A percentile compares a stretch with the other conserved stretches of the same genome.
These are phyloP conservation scores for Chaetoceros muelleri DNA, from an alignment of 108 stramenopile genomes.

Conservation along the genomic window DNA sequence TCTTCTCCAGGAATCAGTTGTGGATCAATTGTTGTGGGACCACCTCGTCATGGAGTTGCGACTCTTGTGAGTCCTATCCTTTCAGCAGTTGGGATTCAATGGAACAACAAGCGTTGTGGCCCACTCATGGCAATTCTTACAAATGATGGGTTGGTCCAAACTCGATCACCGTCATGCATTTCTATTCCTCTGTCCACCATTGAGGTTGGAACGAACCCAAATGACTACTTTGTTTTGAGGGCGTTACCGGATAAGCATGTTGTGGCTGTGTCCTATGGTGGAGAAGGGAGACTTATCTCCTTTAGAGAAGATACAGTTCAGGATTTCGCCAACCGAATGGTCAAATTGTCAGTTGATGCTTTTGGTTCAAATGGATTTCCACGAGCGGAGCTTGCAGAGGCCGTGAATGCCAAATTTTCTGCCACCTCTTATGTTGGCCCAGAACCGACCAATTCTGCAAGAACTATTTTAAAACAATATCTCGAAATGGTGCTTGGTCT, in stretches of 20 bases:
- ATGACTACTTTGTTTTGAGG: constrained; percentile 67
- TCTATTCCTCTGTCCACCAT: constrained; percentile 64
- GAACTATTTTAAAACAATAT: constrained; percentile 57
- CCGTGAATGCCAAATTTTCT: constrained; percentile 62
- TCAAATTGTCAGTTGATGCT: constrained; percentile 77
- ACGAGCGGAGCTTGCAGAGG: constrained; percentile 69
- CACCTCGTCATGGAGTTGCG: constrained; percentile 45
- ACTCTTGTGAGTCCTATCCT: constrained; percentile 60
- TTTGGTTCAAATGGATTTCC: constrained; percentile 83
- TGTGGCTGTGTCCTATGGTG: constrained; percentile 49
- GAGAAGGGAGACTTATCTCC: constrained; percentile 46
- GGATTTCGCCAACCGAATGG: constrained; percentile 77
- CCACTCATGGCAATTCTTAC: constrained; percentile 51
- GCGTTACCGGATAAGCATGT: constrained; percentile 25
- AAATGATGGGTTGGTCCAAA: constrained; percentile 63
- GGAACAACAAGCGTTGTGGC: neutral
- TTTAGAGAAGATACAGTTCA: constrained; percentile 55
- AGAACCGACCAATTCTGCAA: constrained; percentile 42
- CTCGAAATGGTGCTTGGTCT: constrained; percentile 68
- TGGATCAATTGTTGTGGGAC: constrained; percentile 10
- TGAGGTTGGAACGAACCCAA: constrained; percentile 84
- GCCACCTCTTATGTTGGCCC: constrained; percentile 76
- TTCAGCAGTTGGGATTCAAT: constrained; percentile 26
- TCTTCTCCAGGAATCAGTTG: neutral
- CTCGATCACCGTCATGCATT: constrained; percentile 66